Evolutionary conservation across 345 rosid species (phyloP), one percentile per base, ranked within the genome.

Genomic region (Salix suchowensis): DNA sequence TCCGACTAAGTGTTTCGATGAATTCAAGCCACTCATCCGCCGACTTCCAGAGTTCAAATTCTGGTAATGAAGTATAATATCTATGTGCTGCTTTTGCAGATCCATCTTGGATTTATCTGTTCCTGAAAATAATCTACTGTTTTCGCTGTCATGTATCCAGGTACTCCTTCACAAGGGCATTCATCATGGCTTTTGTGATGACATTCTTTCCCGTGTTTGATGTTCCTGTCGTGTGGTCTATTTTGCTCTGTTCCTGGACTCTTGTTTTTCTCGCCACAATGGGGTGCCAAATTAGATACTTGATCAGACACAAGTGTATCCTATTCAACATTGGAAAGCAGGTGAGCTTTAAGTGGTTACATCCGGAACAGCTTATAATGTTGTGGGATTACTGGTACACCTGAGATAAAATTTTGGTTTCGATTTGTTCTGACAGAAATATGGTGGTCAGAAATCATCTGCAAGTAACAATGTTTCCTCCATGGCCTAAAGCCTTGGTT

Each of bases 11-110:
- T 92, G 90, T 74, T 94, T 97, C 40, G 94, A 94, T 77, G 98
- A 94, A 81, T 94, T 94, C 88, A 90, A 89, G 87, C 97, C 97
- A 5, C 91, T 90, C 81, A 88, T 93, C 78, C 95, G 97, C 66
- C 86, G 98, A 4, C 94, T 94, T 39, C 97, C 97, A 0, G 97
- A 94, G 89, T 94, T 94, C 80, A 94, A 94, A 82, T 90, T 91
- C 89, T 91, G 98, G 98, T 94, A 89, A 83, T 46, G 19, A 46
- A 46, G 18, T 10, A n/a, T 14, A 19, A 24, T 24, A 24, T 46
- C 18, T 14, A 14, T 46, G 52, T 14, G 6, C 52, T 44, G 18
- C 50, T 46, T 46, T 46, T 46, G 28, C 62, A 4, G 62, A 9
- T 10, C 28, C 62, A 23, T n/a, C 62, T 8, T 24, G 4, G 62